Conservation (phyloP, 495 filamentous ascomycete genomes). For the Aspergillus indologenus region DNA sequence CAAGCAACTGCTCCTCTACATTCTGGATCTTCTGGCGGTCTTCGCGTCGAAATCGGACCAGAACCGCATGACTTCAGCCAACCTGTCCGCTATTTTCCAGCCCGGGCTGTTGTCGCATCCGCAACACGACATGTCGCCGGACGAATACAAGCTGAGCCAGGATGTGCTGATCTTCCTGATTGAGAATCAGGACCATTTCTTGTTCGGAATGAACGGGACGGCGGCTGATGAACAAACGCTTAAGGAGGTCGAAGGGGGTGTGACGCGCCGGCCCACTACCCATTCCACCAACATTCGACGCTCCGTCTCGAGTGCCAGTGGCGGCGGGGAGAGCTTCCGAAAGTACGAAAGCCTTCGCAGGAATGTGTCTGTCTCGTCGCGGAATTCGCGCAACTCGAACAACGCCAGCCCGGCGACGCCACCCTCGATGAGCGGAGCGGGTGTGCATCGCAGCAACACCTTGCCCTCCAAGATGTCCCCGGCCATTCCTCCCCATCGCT, state of each 20-base stretch:
- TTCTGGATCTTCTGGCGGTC: conserved; percentile 94
- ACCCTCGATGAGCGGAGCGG: conserved; percentile 53
- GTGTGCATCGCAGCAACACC: conserved; percentile 89
- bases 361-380: conserved; percentile 74
- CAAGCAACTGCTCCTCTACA: conserved; percentile 91
- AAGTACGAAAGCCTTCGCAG: conserved; percentile 70
- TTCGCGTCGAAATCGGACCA: conserved; percentile 96
- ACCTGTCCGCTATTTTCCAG: conserved; percentile 97
- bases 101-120: conserved; percentile 94
- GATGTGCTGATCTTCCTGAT: conserved; percentile 98
- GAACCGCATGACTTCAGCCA: conserved; percentile 93
- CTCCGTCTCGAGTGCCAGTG: conserved; percentile 83
- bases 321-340: conserved; percentile 77
- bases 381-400: conserved; percentile 69
- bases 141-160: conserved; percentile 92
- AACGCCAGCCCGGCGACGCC: conserved; percentile 70
- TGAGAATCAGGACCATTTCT: conserved; percentile 88
- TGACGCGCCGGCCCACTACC: conserved; percentile 52
- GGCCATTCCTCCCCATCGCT: conserved; percentile 56
- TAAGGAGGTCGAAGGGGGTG: conserved; percentile 72
- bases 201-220: conserved; percentile 93
- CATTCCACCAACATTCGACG: conserved; percentile 58
- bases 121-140: conserved; percentile 87
- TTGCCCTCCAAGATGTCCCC: conserved; percentile 91
- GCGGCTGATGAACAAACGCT: conserved; percentile 84